These are phyloP conservation scores for Leavenworthia alabamica DNA, from an alignment of 345 rosid genomes.

Conservation along the genomic window DNA sequence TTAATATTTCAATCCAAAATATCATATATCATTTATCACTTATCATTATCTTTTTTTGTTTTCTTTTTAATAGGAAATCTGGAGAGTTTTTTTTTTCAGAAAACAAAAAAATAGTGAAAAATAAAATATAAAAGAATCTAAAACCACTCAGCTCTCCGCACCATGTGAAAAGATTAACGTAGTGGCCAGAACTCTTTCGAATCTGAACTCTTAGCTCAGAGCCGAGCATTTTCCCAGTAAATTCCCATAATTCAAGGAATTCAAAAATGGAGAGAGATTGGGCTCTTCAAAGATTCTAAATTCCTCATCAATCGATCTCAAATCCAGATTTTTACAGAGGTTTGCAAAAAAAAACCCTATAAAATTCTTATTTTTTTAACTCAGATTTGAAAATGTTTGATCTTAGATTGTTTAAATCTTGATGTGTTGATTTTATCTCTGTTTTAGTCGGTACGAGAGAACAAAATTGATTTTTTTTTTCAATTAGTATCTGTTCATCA, in stretches of 20 bases:
- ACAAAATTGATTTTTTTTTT: slow-evolving; percentile 4
- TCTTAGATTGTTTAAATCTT: slow-evolving; percentile 18
- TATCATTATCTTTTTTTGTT: slow-evolving; percentile 22
- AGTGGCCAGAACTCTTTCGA: slow-evolving; percentile 34
- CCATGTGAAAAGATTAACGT: slow-evolving; percentile 35
- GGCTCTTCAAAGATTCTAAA: slow-evolving; percentile 1
- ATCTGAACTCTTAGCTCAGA: slow-evolving; percentile 15
- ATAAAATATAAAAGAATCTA: not conserved
- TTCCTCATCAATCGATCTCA: not conserved
- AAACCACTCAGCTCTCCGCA: slow-evolving; percentile 30
- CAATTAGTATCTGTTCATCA: not conserved
- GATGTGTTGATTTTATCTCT: not conserved
- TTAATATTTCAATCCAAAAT: not conserved
- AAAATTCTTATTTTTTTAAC: not conserved
- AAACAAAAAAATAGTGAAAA: slow-evolving; percentile 2
- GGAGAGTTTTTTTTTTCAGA: not conserved
- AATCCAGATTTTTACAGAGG: slow-evolving; percentile 19
- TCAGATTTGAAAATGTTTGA: slow-evolving; percentile 19
- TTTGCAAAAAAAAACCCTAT: slow-evolving; percentile 14
- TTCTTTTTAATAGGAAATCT: not conserved
- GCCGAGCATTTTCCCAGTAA: slow-evolving; percentile 5
- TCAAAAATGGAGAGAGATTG: slow-evolving; percentile 5
- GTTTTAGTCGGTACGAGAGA: slow-evolving; percentile 29
- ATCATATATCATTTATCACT: slow-evolving; percentile 14
- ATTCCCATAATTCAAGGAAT: not conserved